Evolutionary conservation across 2,329 filamentous ascomycete genomes (phyloP).

Genomic region (Calycina herbarum): DNA sequence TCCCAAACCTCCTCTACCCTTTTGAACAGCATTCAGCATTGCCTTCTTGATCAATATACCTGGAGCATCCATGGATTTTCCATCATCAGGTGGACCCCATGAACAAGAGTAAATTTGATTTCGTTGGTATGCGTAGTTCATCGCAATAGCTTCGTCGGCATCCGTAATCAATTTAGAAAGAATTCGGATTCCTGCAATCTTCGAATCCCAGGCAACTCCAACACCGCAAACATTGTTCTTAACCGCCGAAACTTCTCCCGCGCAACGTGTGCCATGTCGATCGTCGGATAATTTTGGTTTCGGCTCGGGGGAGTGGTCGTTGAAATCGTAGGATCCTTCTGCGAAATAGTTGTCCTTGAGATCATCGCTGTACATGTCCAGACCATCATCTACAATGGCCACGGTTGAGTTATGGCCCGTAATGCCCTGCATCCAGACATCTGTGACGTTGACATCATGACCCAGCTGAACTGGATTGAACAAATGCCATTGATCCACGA

Average conservation of each 20-base stretch:
- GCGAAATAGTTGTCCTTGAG: constrained; percentile 93
- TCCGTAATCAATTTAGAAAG: constrained; percentile 88
- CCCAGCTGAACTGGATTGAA: constrained; percentile 78
- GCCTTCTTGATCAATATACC: constrained; percentile 84
- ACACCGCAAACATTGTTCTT: constrained; percentile 91
- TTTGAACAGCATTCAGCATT: constrained; percentile 89
- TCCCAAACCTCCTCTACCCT: constrained; percentile 78
- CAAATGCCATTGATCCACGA: constrained; percentile 93
- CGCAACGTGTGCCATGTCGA: constrained; percentile 88
- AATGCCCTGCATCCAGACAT: constrained; percentile 85
- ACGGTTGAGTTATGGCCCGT: constrained; percentile 88
- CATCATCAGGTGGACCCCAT: constrained; percentile 95
- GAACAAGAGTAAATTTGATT: constrained; percentile 99
- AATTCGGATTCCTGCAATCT: constrained; percentile 88
- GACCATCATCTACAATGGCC: constrained; percentile 91
- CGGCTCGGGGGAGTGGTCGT: constrained; percentile 77
- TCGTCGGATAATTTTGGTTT: constrained; percentile 83
- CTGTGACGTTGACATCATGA: constrained; percentile 96
- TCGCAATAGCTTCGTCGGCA: constrained; percentile 84
- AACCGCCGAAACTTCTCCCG: constrained; percentile 90
- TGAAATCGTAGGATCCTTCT: constrained; percentile 92
- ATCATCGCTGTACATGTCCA: constrained; percentile 95
- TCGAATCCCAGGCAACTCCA: constrained; percentile 92
- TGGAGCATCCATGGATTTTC: constrained; percentile 89
- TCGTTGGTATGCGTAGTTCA: constrained; percentile 88